These are phyloP conservation scores for Lavandula angustifolia DNA, from an alignment of 257 asterid species.

Conservation along the genomic window DNA sequence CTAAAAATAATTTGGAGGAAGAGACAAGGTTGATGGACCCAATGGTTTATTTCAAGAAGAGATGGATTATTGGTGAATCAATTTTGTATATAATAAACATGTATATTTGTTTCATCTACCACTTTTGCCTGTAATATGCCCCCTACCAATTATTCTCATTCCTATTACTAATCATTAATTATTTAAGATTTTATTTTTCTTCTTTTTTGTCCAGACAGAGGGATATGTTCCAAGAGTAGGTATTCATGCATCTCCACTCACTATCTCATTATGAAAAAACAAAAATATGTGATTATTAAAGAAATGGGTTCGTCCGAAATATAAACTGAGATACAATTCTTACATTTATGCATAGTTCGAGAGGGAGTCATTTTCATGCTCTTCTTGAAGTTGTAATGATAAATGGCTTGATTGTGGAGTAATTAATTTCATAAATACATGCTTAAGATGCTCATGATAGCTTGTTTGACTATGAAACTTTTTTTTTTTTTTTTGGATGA, in stretches of 20 bases:
- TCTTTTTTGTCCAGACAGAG: constrained; percentile 19
- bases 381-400: not conserved
- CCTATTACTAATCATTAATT: constrained; percentile 44
- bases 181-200: not conserved
- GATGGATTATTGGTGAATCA: constrained; percentile 34
- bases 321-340: too few relatives aligned
- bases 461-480: constrained; percentile 38
- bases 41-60: constrained; percentile 33
- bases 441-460: constrained; percentile 21
- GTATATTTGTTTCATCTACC: constrained; percentile 31
- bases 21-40: constrained; percentile 39
- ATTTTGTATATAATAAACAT: constrained; percentile 4
- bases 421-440: constrained; percentile 18
- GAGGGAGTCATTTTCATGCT: constrained; percentile 25
- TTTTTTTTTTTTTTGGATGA: too few relatives aligned
- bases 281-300: too few relatives aligned
- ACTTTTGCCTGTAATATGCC: constrained; percentile 36
- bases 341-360: too few relatives aligned
- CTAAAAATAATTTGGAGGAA: constrained; percentile 8
- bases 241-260: constrained; percentile 25
- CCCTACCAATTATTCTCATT: constrained; percentile 45
- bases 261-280: not conserved
- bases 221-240: constrained; percentile 26
- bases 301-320: too few relatives aligned
- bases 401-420: constrained; percentile 1